phyloP scores from a whole-genome alignment of 768 basidiomycete species.

The Favolaschia claudopus region DNA sequence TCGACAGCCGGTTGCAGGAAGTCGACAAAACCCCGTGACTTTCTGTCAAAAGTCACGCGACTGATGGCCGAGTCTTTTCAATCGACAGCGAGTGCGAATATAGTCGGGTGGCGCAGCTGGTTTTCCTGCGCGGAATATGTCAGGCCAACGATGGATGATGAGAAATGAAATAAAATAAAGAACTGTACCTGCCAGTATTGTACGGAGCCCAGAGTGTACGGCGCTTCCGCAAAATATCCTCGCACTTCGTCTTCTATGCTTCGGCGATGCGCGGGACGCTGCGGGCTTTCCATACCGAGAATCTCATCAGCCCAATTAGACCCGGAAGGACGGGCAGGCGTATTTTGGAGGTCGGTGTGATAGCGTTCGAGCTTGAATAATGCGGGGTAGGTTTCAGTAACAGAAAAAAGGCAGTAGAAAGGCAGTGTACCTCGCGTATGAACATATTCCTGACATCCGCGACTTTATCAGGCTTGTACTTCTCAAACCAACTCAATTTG shows the following conservation, averaged over 20 bases:
- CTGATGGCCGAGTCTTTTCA: too few relatives aligned
- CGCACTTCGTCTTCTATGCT: conserved; percentile 1
- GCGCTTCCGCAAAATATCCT: not conserved
- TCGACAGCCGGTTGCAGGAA: too few relatives aligned
- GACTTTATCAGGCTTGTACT: not conserved
- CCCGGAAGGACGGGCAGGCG: not conserved
- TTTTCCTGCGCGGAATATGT: not conserved
- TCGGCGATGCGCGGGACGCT: not conserved
- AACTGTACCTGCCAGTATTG: conserved; percentile 9
- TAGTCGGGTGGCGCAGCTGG: conserved; percentile 12
- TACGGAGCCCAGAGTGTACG: conserved; percentile 2
- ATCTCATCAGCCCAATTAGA: conserved; percentile 6
- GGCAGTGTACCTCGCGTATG: not conserved
- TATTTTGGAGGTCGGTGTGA: not conserved
- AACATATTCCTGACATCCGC: not conserved
- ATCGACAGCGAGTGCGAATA: conserved; percentile 1
- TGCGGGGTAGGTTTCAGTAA: too few relatives aligned
- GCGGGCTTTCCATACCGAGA: conserved; percentile 3
- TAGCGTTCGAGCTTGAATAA: not conserved
- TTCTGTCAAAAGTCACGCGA: too few relatives aligned
- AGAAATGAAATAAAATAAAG: not conserved
- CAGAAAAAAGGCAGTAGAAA: not conserved
- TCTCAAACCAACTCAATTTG: conserved; percentile 11
- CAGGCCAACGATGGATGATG: not conserved
- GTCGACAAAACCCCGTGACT: too few relatives aligned